These are phyloP conservation scores for Wickerhamiella qilinensis DNA, from an alignment of 805 yeast species.

Conservation along the genomic window DNA sequence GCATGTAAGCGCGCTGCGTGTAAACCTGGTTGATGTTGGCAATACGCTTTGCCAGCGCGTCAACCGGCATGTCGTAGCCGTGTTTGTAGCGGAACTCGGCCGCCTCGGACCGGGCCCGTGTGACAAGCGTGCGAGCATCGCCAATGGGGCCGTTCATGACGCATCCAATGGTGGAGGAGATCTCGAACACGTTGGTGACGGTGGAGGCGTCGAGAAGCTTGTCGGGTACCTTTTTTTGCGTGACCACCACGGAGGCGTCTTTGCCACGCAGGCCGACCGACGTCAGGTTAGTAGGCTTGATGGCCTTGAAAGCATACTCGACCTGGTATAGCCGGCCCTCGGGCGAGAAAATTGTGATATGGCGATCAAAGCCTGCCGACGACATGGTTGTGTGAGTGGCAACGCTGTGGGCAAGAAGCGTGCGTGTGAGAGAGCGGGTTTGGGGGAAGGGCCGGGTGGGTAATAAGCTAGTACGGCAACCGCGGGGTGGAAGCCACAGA, in stretches of 20 bases:
- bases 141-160: constrained; percentile 86
- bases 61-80: constrained; percentile 95
- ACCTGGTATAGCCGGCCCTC: constrained; percentile 97
- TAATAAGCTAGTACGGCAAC: no score
- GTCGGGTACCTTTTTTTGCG: constrained; percentile 94
- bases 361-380: constrained; percentile 93
- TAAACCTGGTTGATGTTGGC: constrained; percentile 91
- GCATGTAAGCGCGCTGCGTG: constrained; percentile 96
- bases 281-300: constrained; percentile 81
- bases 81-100: constrained; percentile 87
- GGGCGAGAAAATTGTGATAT: constrained; percentile 95
- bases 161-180: constrained; percentile 71
- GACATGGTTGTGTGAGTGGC: no score
- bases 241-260: constrained; percentile 72
- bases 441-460: no score
- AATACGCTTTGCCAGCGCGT: constrained; percentile 81
- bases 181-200: constrained; percentile 70
- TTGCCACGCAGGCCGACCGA: constrained; percentile 77
- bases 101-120: constrained; percentile 87
- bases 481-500: no score
- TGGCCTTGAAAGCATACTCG: constrained; percentile 95
- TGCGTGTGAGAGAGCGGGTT: no score
- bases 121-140: constrained; percentile 81
- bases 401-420: no score
- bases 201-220: constrained; percentile 78